phyloP scores from a whole-genome alignment of 176 grass and related monocot species.

The Dactylis glomerata region DNA sequence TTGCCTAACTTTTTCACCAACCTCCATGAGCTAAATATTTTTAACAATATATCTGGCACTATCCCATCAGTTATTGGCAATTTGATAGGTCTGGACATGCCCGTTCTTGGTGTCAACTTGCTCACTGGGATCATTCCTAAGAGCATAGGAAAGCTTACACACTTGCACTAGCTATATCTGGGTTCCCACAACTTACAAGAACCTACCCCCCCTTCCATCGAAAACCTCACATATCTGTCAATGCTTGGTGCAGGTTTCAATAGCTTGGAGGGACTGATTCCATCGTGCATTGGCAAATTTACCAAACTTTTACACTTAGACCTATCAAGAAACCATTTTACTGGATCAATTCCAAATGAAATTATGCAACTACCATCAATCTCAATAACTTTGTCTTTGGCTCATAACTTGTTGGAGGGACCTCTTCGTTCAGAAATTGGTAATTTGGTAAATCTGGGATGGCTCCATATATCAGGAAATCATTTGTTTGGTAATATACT shows the following conservation, averaged over 20 bases:
- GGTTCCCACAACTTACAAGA: background rate
- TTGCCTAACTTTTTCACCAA: background rate
- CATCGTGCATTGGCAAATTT: background rate
- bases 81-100: background rate
- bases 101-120: background rate
- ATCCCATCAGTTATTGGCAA: background rate
- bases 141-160: conserved; percentile 21
- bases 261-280: background rate
- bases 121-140: conserved; percentile 5
- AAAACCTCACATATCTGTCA: background rate
- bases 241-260: background rate
- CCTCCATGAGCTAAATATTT: background rate
- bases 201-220: background rate
- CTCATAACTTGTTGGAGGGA: background rate
- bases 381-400: background rate
- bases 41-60: background rate
- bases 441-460: background rate
- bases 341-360: background rate
- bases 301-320: background rate
- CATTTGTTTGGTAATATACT: conserved; percentile 18
- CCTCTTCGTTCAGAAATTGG: conserved; percentile 2
- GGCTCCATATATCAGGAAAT: conserved; percentile 6
- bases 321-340: background rate
- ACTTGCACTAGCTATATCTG: background rate
- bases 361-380: background rate